Evolutionary conservation across 2,329 filamentous ascomycete species (phyloP).

Genomic region (Phialocephala sp.): DNA sequence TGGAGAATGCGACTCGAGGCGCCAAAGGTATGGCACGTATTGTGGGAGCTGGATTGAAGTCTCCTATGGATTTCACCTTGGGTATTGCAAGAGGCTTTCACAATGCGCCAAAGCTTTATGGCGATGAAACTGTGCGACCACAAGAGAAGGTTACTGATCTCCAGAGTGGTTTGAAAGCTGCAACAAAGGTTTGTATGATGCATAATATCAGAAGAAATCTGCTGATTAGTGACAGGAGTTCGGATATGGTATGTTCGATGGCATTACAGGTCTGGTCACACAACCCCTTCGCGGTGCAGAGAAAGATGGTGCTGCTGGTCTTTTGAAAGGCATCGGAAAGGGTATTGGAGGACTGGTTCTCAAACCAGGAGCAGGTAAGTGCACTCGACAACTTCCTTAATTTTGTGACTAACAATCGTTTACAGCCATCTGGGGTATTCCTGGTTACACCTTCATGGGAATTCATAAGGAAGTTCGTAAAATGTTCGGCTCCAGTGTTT

Average conservation of each 20-base stretch:
- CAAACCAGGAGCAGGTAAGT: conserved; percentile 78
- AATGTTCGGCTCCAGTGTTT: conserved; percentile 70
- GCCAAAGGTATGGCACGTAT: conserved; percentile 74
- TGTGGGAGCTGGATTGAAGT: conserved; percentile 73
- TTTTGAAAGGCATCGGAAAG: conserved; percentile 81
- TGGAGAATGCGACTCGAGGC: conserved; percentile 68
- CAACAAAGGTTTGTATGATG: conserved; percentile 44
- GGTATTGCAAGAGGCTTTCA: conserved; percentile 72
- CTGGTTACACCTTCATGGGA: conserved; percentile 84
- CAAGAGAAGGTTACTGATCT: conserved; percentile 65
- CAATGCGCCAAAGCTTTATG: conserved; percentile 69
- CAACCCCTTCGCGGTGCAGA: conserved; percentile 64
- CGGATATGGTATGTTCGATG: conserved; percentile 66
- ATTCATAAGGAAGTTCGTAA: conserved; percentile 79
- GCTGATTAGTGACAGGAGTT: conserved; percentile 56
- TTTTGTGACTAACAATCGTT: conserved; percentile 14
- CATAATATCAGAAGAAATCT: not conserved
- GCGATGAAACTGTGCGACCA: conserved; percentile 69
- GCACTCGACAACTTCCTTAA: not conserved
- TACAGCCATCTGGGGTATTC: conserved; percentile 71
- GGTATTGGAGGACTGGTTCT: conserved; percentile 81
- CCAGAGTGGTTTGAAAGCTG: conserved; percentile 65
- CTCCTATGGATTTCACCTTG: conserved; percentile 55
- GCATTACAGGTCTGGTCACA: conserved; percentile 64
- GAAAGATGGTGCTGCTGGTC: conserved; percentile 68